Conservation (phyloP, 257 asterid genomes). For the Gentiana dahurica region DNA sequence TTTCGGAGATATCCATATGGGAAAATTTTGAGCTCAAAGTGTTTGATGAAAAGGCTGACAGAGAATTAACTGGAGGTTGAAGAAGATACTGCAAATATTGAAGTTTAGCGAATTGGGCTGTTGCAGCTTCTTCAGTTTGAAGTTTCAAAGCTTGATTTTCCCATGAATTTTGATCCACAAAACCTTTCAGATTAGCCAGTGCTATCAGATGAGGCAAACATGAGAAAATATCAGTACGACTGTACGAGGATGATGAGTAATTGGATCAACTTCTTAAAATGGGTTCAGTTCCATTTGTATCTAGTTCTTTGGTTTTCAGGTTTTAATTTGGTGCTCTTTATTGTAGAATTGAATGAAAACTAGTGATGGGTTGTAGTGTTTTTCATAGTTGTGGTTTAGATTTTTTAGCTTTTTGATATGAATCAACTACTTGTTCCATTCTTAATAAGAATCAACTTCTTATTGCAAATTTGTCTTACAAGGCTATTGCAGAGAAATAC, state of each 20-base stretch:
- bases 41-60: slow-evolving; percentile 6
- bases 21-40: slow-evolving; percentile 5
- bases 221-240: slow-evolving; percentile 45
- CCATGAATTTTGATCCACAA: slow-evolving; percentile 49
- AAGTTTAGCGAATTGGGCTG: slow-evolving; percentile 42
- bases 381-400: no score
- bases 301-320: no score
- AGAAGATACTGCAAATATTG: slow-evolving; percentile 43
- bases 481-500: no score
- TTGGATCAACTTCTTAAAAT: slow-evolving; percentile 59
- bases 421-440: no score
- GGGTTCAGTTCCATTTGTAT: no score
- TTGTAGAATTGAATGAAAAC: no score
- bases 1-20: slow-evolving; percentile 20
- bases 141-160: slow-evolving; percentile 52
- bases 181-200: slow-evolving; percentile 48
- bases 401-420: no score
- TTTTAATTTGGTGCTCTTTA: no score
- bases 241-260: slow-evolving; percentile 63
- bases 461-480: no score
- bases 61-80: slow-evolving; percentile 21
- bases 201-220: slow-evolving; percentile 70
- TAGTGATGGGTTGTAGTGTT: no score
- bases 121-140: slow-evolving; percentile 49
- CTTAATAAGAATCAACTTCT: no score